These are phyloP conservation scores for Diaporthe citri DNA, from an alignment of 2,329 filamentous ascomycete species.

Conservation along the genomic window DNA sequence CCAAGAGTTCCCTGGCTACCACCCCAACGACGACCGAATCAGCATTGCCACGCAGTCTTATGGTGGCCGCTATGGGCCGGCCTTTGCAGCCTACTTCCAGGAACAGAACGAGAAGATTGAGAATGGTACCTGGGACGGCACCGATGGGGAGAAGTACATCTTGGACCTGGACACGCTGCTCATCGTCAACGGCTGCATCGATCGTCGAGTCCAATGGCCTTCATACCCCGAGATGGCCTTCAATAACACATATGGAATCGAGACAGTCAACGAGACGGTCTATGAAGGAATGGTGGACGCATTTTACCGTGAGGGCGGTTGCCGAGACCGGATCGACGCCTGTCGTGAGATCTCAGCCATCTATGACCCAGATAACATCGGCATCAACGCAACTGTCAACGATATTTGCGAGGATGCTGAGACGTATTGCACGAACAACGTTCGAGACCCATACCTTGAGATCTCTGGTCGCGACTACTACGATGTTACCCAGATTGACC, in stretches of 20 bases:
- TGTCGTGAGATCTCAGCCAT: slow-evolving; percentile 37
- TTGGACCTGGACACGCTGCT: slow-evolving; percentile 31
- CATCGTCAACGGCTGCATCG: slow-evolving; percentile 34
- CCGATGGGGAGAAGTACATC: slow-evolving; percentile 17
- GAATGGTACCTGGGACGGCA: slow-evolving; percentile 21
- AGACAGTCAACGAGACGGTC: slow-evolving; percentile 62
- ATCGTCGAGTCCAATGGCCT: slow-evolving; percentile 14
- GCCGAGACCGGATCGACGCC: slow-evolving; percentile 33
- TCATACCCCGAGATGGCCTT: slow-evolving; percentile 26
- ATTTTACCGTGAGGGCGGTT: slow-evolving; percentile 30
- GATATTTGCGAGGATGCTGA: slow-evolving; percentile 40
- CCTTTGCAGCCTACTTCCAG: slow-evolving; percentile 47
- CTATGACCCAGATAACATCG: slow-evolving; percentile 39
- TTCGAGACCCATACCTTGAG: slow-evolving; percentile 31
- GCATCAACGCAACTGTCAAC: slow-evolving; percentile 40
- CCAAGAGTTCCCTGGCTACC: slow-evolving; percentile 65
- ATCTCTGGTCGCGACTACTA: slow-evolving; percentile 59
- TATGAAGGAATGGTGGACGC: slow-evolving; percentile 51
- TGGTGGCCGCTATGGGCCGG: slow-evolving; percentile 56
- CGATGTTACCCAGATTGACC: slow-evolving; percentile 63
- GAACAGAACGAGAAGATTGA: slow-evolving; percentile 34
- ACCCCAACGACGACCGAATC: slow-evolving; percentile 54
- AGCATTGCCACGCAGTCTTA: slow-evolving; percentile 32
- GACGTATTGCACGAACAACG: slow-evolving; percentile 39
- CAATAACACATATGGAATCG: slow-evolving; percentile 63